A percentile compares a stretch with the other conserved stretches of the same genome.
phyloP scores from a whole-genome alignment of 208 protist genomes.

The Kentomonas sorsogonicus region DNA sequence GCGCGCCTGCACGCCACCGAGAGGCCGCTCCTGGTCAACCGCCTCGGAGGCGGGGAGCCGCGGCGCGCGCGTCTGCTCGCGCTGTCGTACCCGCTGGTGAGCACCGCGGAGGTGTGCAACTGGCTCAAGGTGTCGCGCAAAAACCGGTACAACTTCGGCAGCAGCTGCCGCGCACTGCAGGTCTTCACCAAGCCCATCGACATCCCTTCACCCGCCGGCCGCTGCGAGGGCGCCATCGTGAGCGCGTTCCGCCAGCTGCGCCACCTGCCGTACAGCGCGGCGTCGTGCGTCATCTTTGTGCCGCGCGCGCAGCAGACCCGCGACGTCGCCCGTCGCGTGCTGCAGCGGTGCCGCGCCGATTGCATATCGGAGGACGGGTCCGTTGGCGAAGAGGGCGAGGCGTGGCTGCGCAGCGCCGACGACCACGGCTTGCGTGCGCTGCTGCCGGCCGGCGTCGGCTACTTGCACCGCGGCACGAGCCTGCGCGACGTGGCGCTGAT shows the following conservation, averaged over 20 bases:
- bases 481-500: conserved; percentile 59
- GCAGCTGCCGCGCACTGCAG: conserved; percentile 60
- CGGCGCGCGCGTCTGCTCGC: conserved; percentile 66
- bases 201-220: conserved; percentile 35
- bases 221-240: conserved; percentile 59
- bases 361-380: conserved; percentile 31
- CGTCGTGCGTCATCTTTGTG: conserved; percentile 67
- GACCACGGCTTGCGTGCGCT: conserved; percentile 52
- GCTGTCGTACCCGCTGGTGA: conserved; percentile 85
- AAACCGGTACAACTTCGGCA: conserved; percentile 77
- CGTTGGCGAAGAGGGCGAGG: neutral
- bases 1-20: conserved; percentile 54
- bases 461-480: conserved; percentile 63
- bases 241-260: conserved; percentile 53
- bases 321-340: conserved; percentile 59
- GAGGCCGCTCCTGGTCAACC: conserved; percentile 57
- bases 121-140: conserved; percentile 65
- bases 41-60: no score
- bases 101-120: conserved; percentile 67
- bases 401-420: conserved; percentile 1
- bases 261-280: conserved; percentile 39
- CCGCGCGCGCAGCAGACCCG: conserved; percentile 49
- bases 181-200: conserved; percentile 63
- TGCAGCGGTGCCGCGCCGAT: conserved; percentile 70
- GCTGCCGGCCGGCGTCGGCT: conserved; percentile 66